Conservation (phyloP, 2,329 filamentous ascomycete genomes). For the Colletotrichum magnum region DNA sequence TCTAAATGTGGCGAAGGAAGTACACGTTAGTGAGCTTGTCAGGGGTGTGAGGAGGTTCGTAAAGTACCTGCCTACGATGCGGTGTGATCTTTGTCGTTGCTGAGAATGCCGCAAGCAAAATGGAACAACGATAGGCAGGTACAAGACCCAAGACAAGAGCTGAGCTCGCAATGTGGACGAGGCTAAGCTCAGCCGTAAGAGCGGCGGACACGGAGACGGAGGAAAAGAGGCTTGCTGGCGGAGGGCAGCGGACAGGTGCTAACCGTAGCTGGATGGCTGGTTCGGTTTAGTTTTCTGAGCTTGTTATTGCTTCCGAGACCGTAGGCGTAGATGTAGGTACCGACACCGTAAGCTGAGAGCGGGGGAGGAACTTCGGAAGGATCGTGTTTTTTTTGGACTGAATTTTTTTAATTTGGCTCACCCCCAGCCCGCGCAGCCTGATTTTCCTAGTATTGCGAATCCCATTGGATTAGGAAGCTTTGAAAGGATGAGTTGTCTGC, state of each 20-base stretch:
- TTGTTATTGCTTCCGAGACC: constrained; percentile 24
- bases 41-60: neutral
- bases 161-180: neutral
- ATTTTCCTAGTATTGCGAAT: neutral
- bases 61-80: too few species aligned
- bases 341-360: constrained; percentile 22
- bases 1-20: constrained; percentile 33
- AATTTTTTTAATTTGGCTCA: constrained; percentile 9
- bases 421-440: constrained; percentile 4
- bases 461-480: neutral
- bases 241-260: constrained; percentile 7
- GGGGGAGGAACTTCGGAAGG: constrained; percentile 23
- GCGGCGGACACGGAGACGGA: constrained; percentile 20
- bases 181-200: constrained; percentile 28
- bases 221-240: constrained; percentile 24
- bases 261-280: neutral
- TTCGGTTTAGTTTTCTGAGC: neutral
- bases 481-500: neutral
- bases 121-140: too few species aligned
- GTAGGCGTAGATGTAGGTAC: constrained; percentile 19
- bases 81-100: neutral
- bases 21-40: neutral
- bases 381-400: constrained; percentile 8
- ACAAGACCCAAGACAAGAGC: too few species aligned
- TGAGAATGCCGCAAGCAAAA: neutral